Conservation (phyloP, 805 yeast genomes). For the Candida mattraensis region DNA sequence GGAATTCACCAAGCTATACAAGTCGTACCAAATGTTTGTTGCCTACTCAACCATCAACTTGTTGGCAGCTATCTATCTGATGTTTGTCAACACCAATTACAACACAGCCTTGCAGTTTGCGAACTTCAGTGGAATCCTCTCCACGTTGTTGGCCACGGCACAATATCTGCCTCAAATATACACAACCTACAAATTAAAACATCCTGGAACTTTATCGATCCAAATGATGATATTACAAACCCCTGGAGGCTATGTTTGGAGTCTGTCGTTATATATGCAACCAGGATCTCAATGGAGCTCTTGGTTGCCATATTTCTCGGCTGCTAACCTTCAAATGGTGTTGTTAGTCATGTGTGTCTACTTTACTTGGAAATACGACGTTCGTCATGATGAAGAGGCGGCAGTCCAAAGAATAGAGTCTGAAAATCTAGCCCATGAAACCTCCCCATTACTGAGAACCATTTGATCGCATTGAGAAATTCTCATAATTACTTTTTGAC, state of each 20-base stretch:
- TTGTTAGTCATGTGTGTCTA: slow-evolving; percentile 64
- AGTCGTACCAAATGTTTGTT: slow-evolving; percentile 42
- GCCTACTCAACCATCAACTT: slow-evolving; percentile 37
- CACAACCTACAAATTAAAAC: slow-evolving; percentile 68
- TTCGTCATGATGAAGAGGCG: slow-evolving; percentile 21
- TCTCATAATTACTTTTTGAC: no score
- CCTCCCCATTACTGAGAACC: slow-evolving; percentile 10
- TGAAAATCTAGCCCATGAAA: slow-evolving; percentile 17
- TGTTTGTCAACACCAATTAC: slow-evolving; percentile 19
- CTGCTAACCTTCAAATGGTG: slow-evolving; percentile 65
- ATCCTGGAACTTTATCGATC: slow-evolving; percentile 76
- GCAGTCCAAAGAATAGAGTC: slow-evolving; percentile 18
- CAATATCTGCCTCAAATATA: slow-evolving; percentile 80
- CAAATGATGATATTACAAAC: slow-evolving; percentile 85
- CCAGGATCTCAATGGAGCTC: slow-evolving; percentile 85
- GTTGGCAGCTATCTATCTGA: slow-evolving; percentile 35
- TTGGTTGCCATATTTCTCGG: slow-evolving; percentile 77
- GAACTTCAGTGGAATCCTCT: slow-evolving; percentile 59
- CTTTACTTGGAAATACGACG: slow-evolving; percentile 32
- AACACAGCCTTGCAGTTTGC: slow-evolving; percentile 43
- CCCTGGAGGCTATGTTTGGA: slow-evolving; percentile 85
- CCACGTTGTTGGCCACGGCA: slow-evolving; percentile 60
- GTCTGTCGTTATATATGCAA: slow-evolving; percentile 65
- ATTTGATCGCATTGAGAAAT: no score
- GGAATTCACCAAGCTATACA: slow-evolving; percentile 43